Evolutionary conservation across 148 eudicot genomes (phyloP).

Genomic region (Persicaria tinctoria): DNA sequence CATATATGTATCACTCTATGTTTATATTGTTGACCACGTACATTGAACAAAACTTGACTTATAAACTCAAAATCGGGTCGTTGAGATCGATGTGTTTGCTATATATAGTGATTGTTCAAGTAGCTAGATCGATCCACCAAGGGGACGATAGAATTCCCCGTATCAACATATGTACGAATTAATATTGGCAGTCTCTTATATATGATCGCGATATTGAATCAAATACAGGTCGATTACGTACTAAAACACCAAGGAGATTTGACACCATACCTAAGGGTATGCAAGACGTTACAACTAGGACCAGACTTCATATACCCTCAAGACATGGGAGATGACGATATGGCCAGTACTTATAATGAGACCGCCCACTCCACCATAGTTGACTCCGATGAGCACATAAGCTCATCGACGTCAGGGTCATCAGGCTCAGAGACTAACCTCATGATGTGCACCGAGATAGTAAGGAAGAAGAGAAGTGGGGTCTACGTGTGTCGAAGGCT

Average conservation of each 20-base stretch:
- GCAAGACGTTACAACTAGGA: constrained; percentile 69
- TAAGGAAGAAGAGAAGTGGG: constrained; percentile 70
- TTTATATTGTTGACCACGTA: too few relatives aligned
- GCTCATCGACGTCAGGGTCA: neutral
- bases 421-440: constrained; percentile 15
- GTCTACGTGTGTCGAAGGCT: neutral
- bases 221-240: constrained; percentile 71
- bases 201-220: neutral
- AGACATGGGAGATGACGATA: constrained; percentile 70
- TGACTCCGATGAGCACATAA: constrained; percentile 51
- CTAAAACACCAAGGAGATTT: constrained; percentile 69
- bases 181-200: neutral
- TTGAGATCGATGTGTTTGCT: too few relatives aligned
- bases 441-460: constrained; percentile 27
- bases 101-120: too few relatives aligned
- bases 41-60: too few relatives aligned
- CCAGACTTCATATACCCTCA: constrained; percentile 89
- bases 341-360: constrained; percentile 27
- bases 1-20: too few relatives aligned
- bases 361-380: constrained; percentile 51
- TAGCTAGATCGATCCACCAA: too few relatives aligned
- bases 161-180: too few relatives aligned
- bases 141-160: too few relatives aligned
- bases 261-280: constrained; percentile 63
- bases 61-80: too few relatives aligned